These are phyloP conservation scores for Moniliella sp. DNA, from an alignment of 1,284 basidiomycete species.

Conservation along the genomic window DNA sequence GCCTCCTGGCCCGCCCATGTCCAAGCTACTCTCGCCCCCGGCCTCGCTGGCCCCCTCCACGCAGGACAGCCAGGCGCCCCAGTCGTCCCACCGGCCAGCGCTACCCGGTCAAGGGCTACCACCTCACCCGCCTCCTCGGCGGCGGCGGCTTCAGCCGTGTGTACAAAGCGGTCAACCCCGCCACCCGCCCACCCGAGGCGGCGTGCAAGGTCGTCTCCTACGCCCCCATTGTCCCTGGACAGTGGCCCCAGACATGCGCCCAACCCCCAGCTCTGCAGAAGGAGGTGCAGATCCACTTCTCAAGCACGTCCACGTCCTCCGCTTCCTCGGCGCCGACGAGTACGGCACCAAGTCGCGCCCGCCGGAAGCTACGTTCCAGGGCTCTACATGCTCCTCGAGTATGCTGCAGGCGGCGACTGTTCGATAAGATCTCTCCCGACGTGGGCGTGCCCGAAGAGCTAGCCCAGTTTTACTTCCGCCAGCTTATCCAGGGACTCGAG, in stretches of 20 bases:
- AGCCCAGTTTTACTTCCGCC: constrained; percentile 73
- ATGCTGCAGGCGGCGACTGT: constrained; percentile 84
- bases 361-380: constrained; percentile 34
- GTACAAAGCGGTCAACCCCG: neutral
- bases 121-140: constrained; percentile 26
- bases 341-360: constrained; percentile 7
- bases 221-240: constrained; percentile 18
- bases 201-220: neutral
- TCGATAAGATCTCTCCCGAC: constrained; percentile 83
- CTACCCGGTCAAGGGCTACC: too few relatives aligned
- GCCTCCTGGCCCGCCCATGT: too few relatives aligned
- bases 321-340: constrained; percentile 49
- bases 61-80: too few relatives aligned
- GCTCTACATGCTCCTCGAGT: constrained; percentile 74
- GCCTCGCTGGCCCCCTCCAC: too few relatives aligned
- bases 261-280: constrained; percentile 41
- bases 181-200: neutral
- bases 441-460: constrained; percentile 67
- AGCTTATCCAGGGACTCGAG: constrained; percentile 55
- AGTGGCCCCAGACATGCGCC: constrained; percentile 12
- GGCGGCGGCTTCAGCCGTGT: constrained; percentile 20
- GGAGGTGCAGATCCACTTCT: constrained; percentile 77
- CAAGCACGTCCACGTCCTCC: constrained; percentile 61
- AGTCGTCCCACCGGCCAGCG: too few relatives aligned
- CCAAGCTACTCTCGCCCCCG: too few relatives aligned